phyloP scores from a whole-genome alignment of 2,329 filamentous ascomycete genomes.

The Aspergillus floridensis region DNA sequence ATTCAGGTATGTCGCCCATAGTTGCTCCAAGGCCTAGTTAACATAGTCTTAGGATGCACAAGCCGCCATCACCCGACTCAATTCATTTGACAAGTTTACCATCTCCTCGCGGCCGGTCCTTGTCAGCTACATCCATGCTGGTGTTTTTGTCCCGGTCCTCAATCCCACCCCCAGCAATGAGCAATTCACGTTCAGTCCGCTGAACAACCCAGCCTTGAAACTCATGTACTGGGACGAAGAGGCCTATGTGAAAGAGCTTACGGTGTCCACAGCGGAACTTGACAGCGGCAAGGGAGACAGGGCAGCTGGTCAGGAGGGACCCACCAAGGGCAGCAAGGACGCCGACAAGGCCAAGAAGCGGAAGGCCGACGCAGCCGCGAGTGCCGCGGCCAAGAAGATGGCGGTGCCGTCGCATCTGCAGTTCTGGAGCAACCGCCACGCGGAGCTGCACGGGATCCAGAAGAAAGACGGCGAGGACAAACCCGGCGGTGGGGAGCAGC shows the following conservation, averaged over 20 bases:
- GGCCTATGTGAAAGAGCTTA: conserved; percentile 66
- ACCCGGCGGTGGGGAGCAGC: conserved; percentile 7
- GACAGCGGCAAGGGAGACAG: conserved; percentile 29
- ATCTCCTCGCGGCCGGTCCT: conserved; percentile 71
- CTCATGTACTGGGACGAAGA: conserved; percentile 75
- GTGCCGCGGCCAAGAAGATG: conserved; percentile 42
- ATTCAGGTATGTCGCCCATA: conserved; percentile 50
- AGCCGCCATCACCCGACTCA: conserved; percentile 69
- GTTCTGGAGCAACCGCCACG: conserved; percentile 69
- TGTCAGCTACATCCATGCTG: conserved; percentile 76
- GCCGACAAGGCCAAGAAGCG: conserved; percentile 47
- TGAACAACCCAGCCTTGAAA: conserved; percentile 65
- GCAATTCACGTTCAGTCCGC: conserved; percentile 65
- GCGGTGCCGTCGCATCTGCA: conserved; percentile 64
- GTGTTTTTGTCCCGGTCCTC: conserved; percentile 75
- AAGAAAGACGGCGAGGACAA: conserved; percentile 32
- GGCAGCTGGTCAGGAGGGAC: conserved; percentile 18
- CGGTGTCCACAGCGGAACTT: conserved; percentile 55
- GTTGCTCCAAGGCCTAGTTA: background rate
- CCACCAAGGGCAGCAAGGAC: conserved; percentile 38
- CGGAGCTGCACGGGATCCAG: conserved; percentile 60
- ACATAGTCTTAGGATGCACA: conserved; percentile 58
- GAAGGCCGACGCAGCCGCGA: conserved; percentile 44
- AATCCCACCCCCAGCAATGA: conserved; percentile 58
- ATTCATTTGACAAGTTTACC: conserved; percentile 70